Evolutionary conservation across 2,329 filamentous ascomycete species (phyloP), one percentile per base, ranked within the genome.

Genomic region (Dactylonectria estremocensis): DNA sequence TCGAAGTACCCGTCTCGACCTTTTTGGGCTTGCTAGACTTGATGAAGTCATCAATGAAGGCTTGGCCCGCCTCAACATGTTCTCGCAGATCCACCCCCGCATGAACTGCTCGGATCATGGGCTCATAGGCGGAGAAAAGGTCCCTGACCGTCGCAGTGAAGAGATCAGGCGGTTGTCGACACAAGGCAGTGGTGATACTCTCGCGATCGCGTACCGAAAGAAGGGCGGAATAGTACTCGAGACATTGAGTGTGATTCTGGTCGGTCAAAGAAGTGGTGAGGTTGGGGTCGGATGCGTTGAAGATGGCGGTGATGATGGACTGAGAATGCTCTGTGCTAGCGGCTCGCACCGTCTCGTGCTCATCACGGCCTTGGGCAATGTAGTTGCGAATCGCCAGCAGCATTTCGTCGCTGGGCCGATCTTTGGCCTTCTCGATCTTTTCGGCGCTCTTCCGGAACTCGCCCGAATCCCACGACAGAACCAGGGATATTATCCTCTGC

Each of bases 171-270:
- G 86, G 88, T 52, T 89, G 85, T 14, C 88, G 88, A 79, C 93
- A 95, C 14, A 95, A 81, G 0, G 90, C 87, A 13, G 86, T 85
- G 13, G 89, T 88, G 55, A 95, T 90, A 72, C 91, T 87, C 64
- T 93, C 89, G n/a, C 93, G 88, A 76, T 96, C 93, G 40, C 90
- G 89, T 9, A 93, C 87, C 0, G 91, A 90, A 24, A 95, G 86
- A n/a, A 90, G 85, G 1, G 91, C 89, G 0, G 90, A 87, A 70
- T 93, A 90, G 78, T 93, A 95, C 64, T 93, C 89, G 50, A 92
- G 84, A 40, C 90, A 91, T 68, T 88, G 85, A 3, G 80, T 80
- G 70, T 95, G 92, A 69, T 93, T 90, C 10, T 81, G 73, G 11
- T 91, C 87, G 2, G 85, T 87, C 24, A 94, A 79, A 0, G 83